These are phyloP conservation scores for Acrocalymma vagum DNA, from an alignment of 2,329 filamentous ascomycete species.

Conservation along the genomic window DNA sequence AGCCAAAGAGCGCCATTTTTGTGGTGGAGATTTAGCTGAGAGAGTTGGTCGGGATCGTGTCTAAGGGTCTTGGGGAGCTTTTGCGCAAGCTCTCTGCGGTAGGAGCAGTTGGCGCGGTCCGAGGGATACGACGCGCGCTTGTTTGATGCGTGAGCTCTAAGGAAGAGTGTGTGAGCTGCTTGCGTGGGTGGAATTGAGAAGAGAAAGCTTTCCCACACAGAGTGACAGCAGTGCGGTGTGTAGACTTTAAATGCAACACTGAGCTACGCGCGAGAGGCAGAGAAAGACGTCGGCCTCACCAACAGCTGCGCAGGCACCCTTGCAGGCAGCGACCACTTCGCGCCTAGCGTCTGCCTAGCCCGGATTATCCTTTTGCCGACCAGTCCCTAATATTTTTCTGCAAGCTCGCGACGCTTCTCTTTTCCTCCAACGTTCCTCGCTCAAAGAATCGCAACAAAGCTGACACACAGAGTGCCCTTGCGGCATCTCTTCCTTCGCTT, in stretches of 20 bases:
- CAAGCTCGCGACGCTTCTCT: constrained; percentile 1
- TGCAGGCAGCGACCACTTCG: constrained; percentile 32
- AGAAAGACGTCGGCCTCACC: too few species aligned
- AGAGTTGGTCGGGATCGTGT: constrained; percentile 3
- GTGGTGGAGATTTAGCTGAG: constrained; percentile 9
- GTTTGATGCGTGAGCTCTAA: not conserved
- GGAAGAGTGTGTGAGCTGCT: not conserved
- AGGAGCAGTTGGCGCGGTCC: not conserved
- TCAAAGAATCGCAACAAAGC: constrained; percentile 99
- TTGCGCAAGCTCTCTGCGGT: constrained; percentile 27
- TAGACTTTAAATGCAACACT: too few species aligned
- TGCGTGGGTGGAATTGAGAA: not conserved
- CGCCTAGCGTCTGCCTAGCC: constrained; percentile 37
- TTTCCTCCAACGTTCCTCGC: constrained; percentile 77
- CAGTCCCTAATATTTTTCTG: constrained; percentile 29
- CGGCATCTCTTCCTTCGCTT: constrained; percentile 68
- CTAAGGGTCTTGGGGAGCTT: constrained; percentile 22
- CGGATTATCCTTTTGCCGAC: constrained; percentile 27
- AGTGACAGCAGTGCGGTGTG: not conserved
- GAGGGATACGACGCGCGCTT: constrained; percentile 15
- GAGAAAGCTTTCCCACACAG: not conserved
- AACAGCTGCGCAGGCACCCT: constrained; percentile 37
- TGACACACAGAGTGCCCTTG: constrained; percentile 76
- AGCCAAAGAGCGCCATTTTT: constrained; percentile 70
- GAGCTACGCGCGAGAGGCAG: too few species aligned